Evolutionary conservation across 768 basidiomycete genomes (phyloP).

Genomic region (Leccinum disarticulatum): DNA sequence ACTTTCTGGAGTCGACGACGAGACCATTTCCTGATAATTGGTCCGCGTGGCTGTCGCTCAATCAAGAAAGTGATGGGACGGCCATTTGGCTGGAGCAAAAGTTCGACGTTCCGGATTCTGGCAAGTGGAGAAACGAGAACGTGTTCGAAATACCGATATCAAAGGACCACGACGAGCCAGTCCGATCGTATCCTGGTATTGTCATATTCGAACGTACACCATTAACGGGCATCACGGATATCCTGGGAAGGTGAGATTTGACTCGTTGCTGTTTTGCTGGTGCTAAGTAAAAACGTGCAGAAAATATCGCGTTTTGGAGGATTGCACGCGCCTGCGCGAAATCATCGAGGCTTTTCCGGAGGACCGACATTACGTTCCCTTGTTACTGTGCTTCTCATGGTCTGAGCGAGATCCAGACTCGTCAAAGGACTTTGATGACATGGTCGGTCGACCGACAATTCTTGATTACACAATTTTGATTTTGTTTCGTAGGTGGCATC

Average conservation of each 20-base stretch:
- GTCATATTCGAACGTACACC: slow-evolving; percentile 79
- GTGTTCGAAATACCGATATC: slow-evolving; percentile 58
- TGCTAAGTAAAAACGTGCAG: slow-evolving; percentile 33
- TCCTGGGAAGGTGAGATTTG: slow-evolving; percentile 58
- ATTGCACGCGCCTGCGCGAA: slow-evolving; percentile 69
- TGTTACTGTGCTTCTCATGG: slow-evolving; percentile 64
- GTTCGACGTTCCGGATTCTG: slow-evolving; percentile 66
- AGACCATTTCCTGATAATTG: slow-evolving; percentile 42
- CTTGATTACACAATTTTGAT: slow-evolving; percentile 1
- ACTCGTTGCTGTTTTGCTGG: not conserved
- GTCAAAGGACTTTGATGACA: slow-evolving; percentile 52
- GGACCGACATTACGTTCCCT: slow-evolving; percentile 60
- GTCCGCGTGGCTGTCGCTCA: slow-evolving; percentile 74
- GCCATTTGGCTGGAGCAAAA: slow-evolving; percentile 81
- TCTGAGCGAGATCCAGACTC: slow-evolving; percentile 41
- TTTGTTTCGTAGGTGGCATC: slow-evolving; percentile 45
- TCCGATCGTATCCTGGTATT: slow-evolving; percentile 51
- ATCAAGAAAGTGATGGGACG: slow-evolving; percentile 69
- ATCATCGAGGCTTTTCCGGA: slow-evolving; percentile 53
- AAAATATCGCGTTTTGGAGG: slow-evolving; percentile 70
- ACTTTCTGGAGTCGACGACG: slow-evolving; percentile 39
- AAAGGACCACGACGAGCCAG: slow-evolving; percentile 17
- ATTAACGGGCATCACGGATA: slow-evolving; percentile 57
- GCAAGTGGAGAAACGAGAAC: slow-evolving; percentile 57
- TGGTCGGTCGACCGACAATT: slow-evolving; percentile 44